These are phyloP conservation scores for Mallotus repandus DNA, from an alignment of 441 rosid genomes.

Conservation along the genomic window DNA sequence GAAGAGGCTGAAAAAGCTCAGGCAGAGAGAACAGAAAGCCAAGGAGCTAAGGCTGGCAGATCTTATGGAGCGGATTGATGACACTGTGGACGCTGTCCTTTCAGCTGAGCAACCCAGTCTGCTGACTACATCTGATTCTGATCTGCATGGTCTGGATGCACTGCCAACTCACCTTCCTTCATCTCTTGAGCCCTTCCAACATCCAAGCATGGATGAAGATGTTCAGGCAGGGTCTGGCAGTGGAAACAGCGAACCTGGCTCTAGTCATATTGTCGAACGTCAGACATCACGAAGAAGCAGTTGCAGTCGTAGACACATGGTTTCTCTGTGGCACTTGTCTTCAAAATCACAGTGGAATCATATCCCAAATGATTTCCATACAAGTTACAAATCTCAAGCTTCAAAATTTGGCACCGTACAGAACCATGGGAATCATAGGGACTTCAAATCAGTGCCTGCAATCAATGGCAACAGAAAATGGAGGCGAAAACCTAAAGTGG, in stretches of 20 bases:
- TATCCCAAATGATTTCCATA: conserved; percentile 46
- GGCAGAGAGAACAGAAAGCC: conserved; percentile 83
- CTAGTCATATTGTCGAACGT: conserved; percentile 37
- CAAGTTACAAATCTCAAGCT: conserved; percentile 35
- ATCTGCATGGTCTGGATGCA: conserved; percentile 37
- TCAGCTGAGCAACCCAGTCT: conserved; percentile 45
- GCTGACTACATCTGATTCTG: conserved; percentile 43
- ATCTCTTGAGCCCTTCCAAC: conserved; percentile 38
- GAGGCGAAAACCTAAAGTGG: conserved; percentile 64
- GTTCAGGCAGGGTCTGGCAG: conserved; percentile 36
- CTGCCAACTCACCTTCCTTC: conserved; percentile 35
- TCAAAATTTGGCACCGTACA: conserved; percentile 46
- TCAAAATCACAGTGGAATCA: conserved; percentile 43
- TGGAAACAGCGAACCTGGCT: conserved; percentile 36
- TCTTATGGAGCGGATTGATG: conserved; percentile 41
- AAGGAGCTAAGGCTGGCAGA: conserved; percentile 56
- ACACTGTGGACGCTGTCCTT: conserved; percentile 41
- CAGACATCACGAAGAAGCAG: conserved; percentile 37
- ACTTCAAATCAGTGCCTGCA: conserved; percentile 32
- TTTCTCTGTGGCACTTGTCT: conserved; percentile 39
- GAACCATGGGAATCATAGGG: conserved; percentile 56
- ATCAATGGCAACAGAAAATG: conserved; percentile 60
- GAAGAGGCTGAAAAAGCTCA: conserved; percentile 78
- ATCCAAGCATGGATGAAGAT: conserved; percentile 36
- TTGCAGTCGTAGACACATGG: conserved; percentile 33